These are phyloP conservation scores for Diplogelasinospora grovesii DNA, from an alignment of 495 filamentous ascomycete genomes.

Conservation along the genomic window DNA sequence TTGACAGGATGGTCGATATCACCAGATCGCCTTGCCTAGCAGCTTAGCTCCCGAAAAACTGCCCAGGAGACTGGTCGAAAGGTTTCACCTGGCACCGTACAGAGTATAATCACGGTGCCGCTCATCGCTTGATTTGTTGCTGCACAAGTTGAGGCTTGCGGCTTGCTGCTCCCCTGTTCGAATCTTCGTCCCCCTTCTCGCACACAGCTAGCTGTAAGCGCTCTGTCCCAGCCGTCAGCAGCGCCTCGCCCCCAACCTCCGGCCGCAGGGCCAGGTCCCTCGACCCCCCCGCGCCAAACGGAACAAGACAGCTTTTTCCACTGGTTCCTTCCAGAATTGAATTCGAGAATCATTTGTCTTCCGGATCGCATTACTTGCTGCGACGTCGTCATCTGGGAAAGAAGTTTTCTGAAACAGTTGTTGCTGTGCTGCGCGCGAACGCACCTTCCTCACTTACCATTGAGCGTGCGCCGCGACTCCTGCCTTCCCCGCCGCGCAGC, in stretches of 20 bases:
- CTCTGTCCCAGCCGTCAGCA: conserved; percentile 3
- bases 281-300: conserved; percentile 9
- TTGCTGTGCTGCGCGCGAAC: background rate
- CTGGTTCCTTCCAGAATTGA: background rate
- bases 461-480: background rate
- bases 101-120: too few relatives aligned
- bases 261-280: conserved; percentile 4
- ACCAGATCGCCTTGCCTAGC: too few relatives aligned
- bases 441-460: background rate
- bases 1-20: too few relatives aligned
- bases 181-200: too few relatives aligned
- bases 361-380: conserved; percentile 8
- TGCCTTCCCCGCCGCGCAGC: conserved; percentile 9
- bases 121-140: too few relatives aligned
- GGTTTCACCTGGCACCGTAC: too few relatives aligned
- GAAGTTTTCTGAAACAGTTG: background rate
- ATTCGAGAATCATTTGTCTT: conserved; percentile 2
- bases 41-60: too few relatives aligned
- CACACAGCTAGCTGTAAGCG: too few relatives aligned
- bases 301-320: conserved; percentile 3
- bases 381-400: conserved; percentile 1
- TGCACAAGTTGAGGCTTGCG: too few relatives aligned
- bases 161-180: too few relatives aligned
- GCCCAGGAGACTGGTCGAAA: too few relatives aligned
- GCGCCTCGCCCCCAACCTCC: conserved; percentile 6